Base-by-base conservation (phyloP, 1,139 yeast genomes). In the Blastobotrys buckinghamii region DNA sequence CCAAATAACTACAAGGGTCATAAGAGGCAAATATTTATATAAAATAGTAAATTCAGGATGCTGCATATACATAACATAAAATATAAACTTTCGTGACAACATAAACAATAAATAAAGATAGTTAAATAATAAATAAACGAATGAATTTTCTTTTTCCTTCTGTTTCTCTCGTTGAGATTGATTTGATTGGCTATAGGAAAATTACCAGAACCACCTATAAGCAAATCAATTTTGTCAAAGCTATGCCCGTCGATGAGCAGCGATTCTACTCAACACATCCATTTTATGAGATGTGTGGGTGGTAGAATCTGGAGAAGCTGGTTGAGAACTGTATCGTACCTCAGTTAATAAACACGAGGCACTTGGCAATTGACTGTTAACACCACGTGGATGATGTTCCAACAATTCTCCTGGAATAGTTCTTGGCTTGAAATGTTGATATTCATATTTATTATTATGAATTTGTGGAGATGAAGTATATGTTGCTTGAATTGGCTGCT, bases 101-200 rank as follows among this genome's bases (percentile, higher is more conserved):
- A 12, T n/a, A 29, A 29, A 29, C 12, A 29, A 29, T 12, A 29
- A 29, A 29, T 29, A 29, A 29, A 12, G n/a, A 29, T 29, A 29
- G n/a, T 29, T 15, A 35, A 35, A 35, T 35, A 35, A 35, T 35
- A 35, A 35, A 35, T 35, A 35, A 35, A 35, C n/a, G 17, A 35
- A 35, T 19, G 35, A 15, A 4, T 16, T 32, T 16, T n/a, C n/a
- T 32, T 32, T 22, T 22, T 22, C 24, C 7, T 22, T 22, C 7
- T 22, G 24, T 22, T 5, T n/a, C n/a, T n/a, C n/a, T n/a, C n/a
- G n/a, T n/a, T n/a, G n/a, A n/a, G n/a, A n/a, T n/a, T n/a, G n/a
- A n/a, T n/a, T n/a, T n/a, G n/a, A n/a, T n/a, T n/a, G n/a, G n/a
- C n/a, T n/a, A n/a, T n/a, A n/a, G n/a, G n/a, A n/a, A n/a, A n/a